Evolutionary conservation across 2,329 filamentous ascomycete genomes (phyloP).

Genomic region (Daldinia sp.): DNA sequence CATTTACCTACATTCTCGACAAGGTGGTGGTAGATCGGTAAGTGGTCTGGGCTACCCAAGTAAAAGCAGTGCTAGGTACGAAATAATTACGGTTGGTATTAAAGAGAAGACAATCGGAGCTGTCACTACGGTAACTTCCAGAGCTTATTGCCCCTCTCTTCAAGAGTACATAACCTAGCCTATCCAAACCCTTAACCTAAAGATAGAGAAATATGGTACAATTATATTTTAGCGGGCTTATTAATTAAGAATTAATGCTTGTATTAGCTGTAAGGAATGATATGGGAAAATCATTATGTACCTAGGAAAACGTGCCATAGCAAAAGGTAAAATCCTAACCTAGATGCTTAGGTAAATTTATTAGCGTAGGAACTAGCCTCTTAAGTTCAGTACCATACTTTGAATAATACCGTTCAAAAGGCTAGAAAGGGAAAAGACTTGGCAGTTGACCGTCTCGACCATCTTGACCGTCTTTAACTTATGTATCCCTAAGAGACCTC

Average conservation of each 20-base stretch:
- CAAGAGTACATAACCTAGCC: background rate
- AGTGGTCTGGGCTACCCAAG: background rate
- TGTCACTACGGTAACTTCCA: slow-evolving; percentile 17
- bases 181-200: background rate
- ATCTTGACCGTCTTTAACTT: too few species aligned
- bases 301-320: background rate
- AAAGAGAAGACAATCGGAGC: background rate
- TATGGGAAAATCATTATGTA: too few species aligned
- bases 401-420: background rate
- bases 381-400: slow-evolving; percentile 3
- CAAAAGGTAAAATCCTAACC: slow-evolving; percentile 1
- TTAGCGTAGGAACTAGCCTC: slow-evolving; percentile 10
- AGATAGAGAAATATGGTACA: slow-evolving; percentile 6
- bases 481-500: too few species aligned
- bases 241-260: background rate
- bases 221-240: slow-evolving; percentile 17
- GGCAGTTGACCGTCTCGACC: background rate
- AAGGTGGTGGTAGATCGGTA: slow-evolving; percentile 1
- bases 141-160: background rate
- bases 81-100: background rate
- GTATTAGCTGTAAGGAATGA: slow-evolving; percentile 3
- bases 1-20: too few species aligned
- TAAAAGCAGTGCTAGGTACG: background rate
- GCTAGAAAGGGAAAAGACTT: background rate
- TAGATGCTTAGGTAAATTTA: too few species aligned